Conservation (phyloP, 2,329 filamentous ascomycete species). For the Xylaria sp. region DNA sequence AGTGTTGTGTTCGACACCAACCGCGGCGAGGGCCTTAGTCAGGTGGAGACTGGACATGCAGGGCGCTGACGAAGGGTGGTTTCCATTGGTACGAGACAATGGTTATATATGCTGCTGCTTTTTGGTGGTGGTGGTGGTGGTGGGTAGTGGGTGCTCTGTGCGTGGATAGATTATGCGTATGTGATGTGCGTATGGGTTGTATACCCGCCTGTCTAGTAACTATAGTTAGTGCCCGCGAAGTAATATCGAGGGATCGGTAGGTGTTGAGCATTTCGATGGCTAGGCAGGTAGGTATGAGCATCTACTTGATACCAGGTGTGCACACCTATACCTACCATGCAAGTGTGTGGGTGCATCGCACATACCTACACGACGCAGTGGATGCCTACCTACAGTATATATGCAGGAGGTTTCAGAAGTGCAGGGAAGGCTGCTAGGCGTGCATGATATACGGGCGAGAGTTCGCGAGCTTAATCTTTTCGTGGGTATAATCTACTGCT, state of each 20-base stretch:
- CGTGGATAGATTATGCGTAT: neutral
- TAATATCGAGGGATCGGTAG: neutral
- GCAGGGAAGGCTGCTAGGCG: neutral
- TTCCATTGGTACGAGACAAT: conserved; percentile 3
- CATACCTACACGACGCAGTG: neutral
- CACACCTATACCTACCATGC: neutral
- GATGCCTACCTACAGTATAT: neutral
- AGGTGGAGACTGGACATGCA: conserved; percentile 25
- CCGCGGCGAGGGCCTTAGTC: conserved; percentile 21
- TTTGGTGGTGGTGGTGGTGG: neutral
- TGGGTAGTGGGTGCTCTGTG: neutral
- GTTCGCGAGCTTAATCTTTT: conserved; percentile 1
- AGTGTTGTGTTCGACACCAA: neutral
- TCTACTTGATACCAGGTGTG: neutral
- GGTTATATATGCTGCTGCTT: neutral
- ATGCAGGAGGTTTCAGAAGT: conserved; percentile 5
- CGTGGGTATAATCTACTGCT: neutral
- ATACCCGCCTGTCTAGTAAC: neutral
- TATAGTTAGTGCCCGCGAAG: neutral
- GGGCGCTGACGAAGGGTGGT: conserved; percentile 23
- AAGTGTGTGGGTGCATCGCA: neutral
- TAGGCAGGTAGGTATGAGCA: neutral
- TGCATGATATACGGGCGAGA: neutral
- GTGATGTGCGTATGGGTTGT: neutral
- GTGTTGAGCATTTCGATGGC: neutral